Evolutionary conservation across 1,284 basidiomycete species (phyloP), one percentile per base, ranked within the genome.

Genomic region (Golubevia sp.): DNA sequence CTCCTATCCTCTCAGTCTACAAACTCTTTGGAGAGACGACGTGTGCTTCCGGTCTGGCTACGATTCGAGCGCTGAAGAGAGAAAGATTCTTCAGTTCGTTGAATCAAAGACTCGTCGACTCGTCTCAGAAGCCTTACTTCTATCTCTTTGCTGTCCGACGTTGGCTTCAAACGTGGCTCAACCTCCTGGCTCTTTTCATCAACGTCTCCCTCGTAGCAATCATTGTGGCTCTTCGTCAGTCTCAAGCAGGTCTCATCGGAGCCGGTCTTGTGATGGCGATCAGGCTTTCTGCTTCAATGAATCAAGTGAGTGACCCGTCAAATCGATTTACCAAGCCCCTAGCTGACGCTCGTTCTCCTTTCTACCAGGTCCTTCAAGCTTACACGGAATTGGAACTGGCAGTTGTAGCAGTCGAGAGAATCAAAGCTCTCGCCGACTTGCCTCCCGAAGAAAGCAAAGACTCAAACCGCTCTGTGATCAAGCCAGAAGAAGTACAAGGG

Each of bases 361-460:
- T n/a, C n/a, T n/a, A n/a, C n/a, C n/a, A n/a, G n/a, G 54, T 59
- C 3, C 52, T 73, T 20, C 58, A 68, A 54, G 58, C 67, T 55
- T 67, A 64, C 58, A 75, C 70, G 49, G 74, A 76, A 30, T 60
- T 66, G 25, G 74, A 76, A 27, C 73, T 76, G 38, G 70, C 70
- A 0, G 68, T 65, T 21, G 68, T 76, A 2, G 74, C 70, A 8
- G 56, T 75, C 23, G 74, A 77, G 49, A 62, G 74, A 2, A 61
- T 77, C 18, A 63, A 58, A 18, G 66, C 67, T 30, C 71, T 73
- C 48, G 52, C 50, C 38, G 26, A 66, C 0, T 61, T 73, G 15
- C 61, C 59, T 13, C 64, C 67, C 0, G 68, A 73, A 38, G 65
- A 66, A 18, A 44, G 44, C 6, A 21, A 23, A 11, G 65, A 58